A percentile compares a stretch with the other conserved stretches of the same genome.
These are phyloP conservation scores for Vigna radiata DNA, from an alignment of 306 rosid species.

Conservation along the genomic window DNA sequence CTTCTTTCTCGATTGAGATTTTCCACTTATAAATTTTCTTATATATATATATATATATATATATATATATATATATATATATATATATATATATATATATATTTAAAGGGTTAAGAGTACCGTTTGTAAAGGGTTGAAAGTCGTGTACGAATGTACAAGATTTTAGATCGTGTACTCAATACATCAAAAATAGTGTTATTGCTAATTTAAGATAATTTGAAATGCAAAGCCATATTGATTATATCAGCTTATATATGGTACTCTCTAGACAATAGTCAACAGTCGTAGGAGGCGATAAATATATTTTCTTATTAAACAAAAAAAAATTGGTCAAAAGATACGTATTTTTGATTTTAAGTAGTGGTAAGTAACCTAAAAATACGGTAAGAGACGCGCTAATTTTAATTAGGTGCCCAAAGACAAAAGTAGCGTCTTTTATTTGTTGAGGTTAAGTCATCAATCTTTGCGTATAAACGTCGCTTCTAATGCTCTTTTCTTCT, in stretches of 20 bases:
- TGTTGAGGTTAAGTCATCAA: slow-evolving; percentile 81
- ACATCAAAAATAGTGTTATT: background rate
- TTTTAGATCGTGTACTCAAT: background rate
- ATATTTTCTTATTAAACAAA: background rate
- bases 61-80: too few species aligned
- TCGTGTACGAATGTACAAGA: background rate
- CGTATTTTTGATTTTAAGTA: slow-evolving; percentile 15
- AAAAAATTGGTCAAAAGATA: background rate
- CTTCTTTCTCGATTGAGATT: too few species aligned
- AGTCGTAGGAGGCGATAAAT: background rate
- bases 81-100: too few species aligned
- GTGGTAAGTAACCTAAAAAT: slow-evolving; percentile 44
- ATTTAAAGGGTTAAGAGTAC: too few species aligned
- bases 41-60: too few species aligned
- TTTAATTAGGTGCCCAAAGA: slow-evolving; percentile 41
- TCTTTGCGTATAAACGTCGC: slow-evolving; percentile 52
- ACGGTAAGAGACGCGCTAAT: slow-evolving; percentile 23
- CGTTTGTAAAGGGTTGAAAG: too few species aligned
- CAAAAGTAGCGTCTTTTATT: slow-evolving; percentile 17
- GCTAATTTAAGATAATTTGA: background rate
- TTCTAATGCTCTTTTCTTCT: slow-evolving; percentile 57
- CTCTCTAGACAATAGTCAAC: background rate
- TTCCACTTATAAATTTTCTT: too few species aligned
- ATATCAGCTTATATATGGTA: background rate
- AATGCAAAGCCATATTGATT: background rate